phyloP scores from a whole-genome alignment of 1,139 yeast genomes.

The Taphrina flavorubra region DNA sequence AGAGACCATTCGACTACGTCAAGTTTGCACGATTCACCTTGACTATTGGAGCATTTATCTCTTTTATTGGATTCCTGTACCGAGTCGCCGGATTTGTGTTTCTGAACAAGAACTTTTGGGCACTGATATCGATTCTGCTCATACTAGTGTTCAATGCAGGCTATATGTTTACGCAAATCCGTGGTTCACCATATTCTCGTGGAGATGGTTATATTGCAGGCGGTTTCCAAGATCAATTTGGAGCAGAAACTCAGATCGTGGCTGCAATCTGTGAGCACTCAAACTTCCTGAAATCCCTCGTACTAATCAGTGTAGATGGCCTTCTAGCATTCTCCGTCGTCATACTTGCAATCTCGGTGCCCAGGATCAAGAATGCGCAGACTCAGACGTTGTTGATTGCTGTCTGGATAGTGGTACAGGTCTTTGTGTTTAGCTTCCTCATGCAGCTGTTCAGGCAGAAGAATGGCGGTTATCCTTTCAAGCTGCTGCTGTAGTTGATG shows the following conservation, averaged over 20 bases:
- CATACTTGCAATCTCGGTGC: slow-evolving; percentile 60
- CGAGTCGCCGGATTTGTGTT: slow-evolving; percentile 51
- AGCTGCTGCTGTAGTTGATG: slow-evolving; percentile 49
- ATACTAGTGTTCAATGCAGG: slow-evolving; percentile 82
- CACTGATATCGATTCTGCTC: slow-evolving; percentile 62
- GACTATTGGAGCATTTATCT: slow-evolving; percentile 49
- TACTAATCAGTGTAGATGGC: slow-evolving; percentile 49
- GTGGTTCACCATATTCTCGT: slow-evolving; percentile 73
- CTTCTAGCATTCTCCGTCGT: slow-evolving; percentile 54
- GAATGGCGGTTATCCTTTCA: slow-evolving; percentile 64
- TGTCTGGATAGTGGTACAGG: slow-evolving; percentile 54
- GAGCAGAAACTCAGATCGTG: slow-evolving; percentile 79
- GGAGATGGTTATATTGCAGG: slow-evolving; percentile 64
- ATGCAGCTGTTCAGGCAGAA: slow-evolving; percentile 62
- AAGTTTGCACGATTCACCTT: slow-evolving; percentile 45
- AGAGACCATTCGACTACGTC: slow-evolving; percentile 65
- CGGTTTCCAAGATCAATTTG: slow-evolving; percentile 77
- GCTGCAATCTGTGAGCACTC: slow-evolving; percentile 55
- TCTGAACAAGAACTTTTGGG: slow-evolving; percentile 66
- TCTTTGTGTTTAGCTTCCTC: slow-evolving; percentile 59
- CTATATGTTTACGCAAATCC: slow-evolving; percentile 89
- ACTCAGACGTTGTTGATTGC: slow-evolving; percentile 59
- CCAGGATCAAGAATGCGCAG: slow-evolving; percentile 55
- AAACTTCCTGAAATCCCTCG: not conserved
- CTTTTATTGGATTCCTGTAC: slow-evolving; percentile 50